phyloP scores from a whole-genome alignment of 164 flowering plant genomes.

The Macadamia tetraphylla region DNA sequence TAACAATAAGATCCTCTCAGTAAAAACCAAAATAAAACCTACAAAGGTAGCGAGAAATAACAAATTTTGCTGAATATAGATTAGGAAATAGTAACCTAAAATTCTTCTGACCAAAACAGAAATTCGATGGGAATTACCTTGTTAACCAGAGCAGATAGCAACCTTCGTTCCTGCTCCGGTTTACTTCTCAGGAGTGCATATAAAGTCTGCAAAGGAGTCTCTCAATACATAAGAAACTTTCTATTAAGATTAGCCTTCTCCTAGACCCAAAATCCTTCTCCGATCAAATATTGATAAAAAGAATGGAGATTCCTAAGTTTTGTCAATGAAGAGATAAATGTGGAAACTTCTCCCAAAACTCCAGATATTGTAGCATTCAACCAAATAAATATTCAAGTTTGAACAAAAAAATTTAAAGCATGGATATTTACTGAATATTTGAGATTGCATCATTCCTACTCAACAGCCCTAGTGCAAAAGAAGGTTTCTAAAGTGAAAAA shows the following conservation, averaged over 20 bases:
- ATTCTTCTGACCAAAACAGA: not conserved
- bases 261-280: not conserved
- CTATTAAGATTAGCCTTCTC: not conserved
- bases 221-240: slow-evolving; percentile 4
- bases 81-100: not conserved
- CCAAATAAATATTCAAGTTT: not conserved
- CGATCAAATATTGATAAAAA: not conserved
- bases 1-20: too few relatives aligned
- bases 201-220: slow-evolving; percentile 45
- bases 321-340: not conserved
- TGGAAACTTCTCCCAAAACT: not conserved
- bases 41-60: too few relatives aligned
- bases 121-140: slow-evolving; percentile 49
- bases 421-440: too few relatives aligned
- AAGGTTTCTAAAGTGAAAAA: too few relatives aligned
- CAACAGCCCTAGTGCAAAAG: too few relatives aligned
- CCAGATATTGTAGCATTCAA: not conserved
- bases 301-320: not conserved
- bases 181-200: slow-evolving; percentile 65
- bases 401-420: too few relatives aligned
- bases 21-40: not conserved
- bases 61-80: too few relatives aligned
- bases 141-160: slow-evolving; percentile 82
- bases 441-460: too few relatives aligned
- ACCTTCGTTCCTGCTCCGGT: slow-evolving; percentile 88